Evolutionary conservation across 805 yeast genomes (phyloP), one percentile per base, ranked within the genome.

Genomic region (Wickerhamiella lipophila): DNA sequence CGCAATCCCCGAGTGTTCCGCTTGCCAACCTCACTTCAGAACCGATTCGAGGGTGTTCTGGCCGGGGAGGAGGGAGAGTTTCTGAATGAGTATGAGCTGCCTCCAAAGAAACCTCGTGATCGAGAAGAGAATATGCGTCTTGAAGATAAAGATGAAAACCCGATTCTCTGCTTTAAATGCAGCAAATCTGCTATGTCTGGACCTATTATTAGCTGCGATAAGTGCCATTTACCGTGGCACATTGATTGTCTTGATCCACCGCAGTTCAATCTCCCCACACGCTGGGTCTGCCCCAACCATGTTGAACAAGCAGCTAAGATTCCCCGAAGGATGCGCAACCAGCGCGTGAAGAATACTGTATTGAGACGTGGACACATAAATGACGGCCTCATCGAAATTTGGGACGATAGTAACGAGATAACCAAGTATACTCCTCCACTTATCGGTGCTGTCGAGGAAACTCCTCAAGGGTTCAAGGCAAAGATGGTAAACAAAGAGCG

Each of bases 241-340:
- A 64, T 88, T 42, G 96, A 89, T 64, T 88, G 97, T 63, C 64
- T 88, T 13, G 70, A 74, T 46, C 83, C 84, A 1, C 94, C 95
- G 1, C 66, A 85, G 56, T 72, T 84, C 13, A 70, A 81, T 5
- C 76, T 81, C 16, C 84, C 92, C 1, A 70, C 71, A 41, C 83
- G 80, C 62, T 89, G 96, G 97, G 79, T 76, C 66, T 92, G 95
- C 64, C 97, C 96, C 1, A 81, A 83, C 56, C 96, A 86, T 66
- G 76, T 77, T 18, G 82, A 74, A 42, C 55, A 53, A 42, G 54
- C 50, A 3, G 57, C 54, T 21, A 47, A 35, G 29, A 6, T 57
- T 50, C 58, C 59, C 49, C 48, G 55, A 50, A 42, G 58, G 48
- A 45, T 57, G 56, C 47, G 47, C 49, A 55, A 74, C 72, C 54